phyloP scores from a whole-genome alignment of 768 basidiomycete genomes.

The Suillus placidus region DNA sequence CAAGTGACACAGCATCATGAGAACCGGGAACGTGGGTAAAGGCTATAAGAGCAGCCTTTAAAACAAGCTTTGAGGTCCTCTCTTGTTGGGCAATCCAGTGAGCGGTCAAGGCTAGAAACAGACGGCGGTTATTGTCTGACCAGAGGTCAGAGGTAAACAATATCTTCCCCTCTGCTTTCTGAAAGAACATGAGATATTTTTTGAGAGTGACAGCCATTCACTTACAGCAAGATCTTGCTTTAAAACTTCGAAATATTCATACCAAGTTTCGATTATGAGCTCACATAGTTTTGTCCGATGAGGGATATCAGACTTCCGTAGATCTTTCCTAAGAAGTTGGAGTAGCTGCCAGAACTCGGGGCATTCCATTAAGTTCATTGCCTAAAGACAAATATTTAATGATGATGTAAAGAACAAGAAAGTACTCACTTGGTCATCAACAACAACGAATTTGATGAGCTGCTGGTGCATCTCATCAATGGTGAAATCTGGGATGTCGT shows the following conservation, averaged over 20 bases:
- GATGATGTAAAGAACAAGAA: too few species aligned
- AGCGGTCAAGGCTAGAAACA: slow-evolving; percentile 36
- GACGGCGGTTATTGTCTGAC: slow-evolving; percentile 26
- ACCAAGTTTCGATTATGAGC: background rate
- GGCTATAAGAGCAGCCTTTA: slow-evolving; percentile 15
- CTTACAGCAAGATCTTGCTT: slow-evolving; percentile 4
- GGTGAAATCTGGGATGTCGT: too few species aligned
- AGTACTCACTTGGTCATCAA: too few species aligned
- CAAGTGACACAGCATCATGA: slow-evolving; percentile 11
- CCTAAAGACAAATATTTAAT: slow-evolving; percentile 2
- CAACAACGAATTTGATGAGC: too few species aligned
- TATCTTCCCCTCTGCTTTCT: slow-evolving; percentile 8
- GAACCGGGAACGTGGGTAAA: slow-evolving; percentile 17
- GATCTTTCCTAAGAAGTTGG: background rate
- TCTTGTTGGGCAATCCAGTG: slow-evolving; percentile 27
- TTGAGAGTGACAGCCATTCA: too few species aligned
- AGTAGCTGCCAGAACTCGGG: background rate
- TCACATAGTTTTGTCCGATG: slow-evolving; percentile 10
- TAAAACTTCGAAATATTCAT: slow-evolving; percentile 7
- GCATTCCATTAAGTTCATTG: slow-evolving; percentile 6
- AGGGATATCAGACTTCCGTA: slow-evolving; percentile 15
- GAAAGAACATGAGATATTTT: background rate
- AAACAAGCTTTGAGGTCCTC: background rate
- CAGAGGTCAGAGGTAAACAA: slow-evolving; percentile 40
- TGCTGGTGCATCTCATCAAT: too few species aligned